A percentile compares a stretch with the other conserved stretches of the same genome.
Evolutionary conservation across 768 basidiomycete genomes (phyloP).

Genomic region (Boletus eberwhitei): DNA sequence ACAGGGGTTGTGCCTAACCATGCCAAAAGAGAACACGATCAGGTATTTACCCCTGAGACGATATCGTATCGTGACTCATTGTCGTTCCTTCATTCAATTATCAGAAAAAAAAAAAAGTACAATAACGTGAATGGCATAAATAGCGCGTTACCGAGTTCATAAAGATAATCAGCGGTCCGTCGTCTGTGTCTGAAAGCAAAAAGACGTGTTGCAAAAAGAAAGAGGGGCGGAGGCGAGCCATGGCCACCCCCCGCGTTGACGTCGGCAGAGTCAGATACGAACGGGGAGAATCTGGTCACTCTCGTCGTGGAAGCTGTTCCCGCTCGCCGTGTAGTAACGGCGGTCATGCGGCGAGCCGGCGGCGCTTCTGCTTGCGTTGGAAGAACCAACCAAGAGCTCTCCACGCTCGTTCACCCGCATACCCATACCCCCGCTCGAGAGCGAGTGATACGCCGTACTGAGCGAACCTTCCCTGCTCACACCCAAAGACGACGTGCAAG

Average conservation of each 20-base stretch:
- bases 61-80: constrained; percentile 5
- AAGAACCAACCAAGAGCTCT: constrained; percentile 15
- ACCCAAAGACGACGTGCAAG: background rate
- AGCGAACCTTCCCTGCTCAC: constrained; percentile 11
- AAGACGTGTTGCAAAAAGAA: too few species aligned
- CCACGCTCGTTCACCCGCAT: constrained; percentile 28
- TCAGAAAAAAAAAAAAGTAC: too few species aligned
- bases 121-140: constrained; percentile 26
- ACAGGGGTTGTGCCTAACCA: too few species aligned
- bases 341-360: constrained; percentile 10
- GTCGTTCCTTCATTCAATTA: too few species aligned
- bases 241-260: too few species aligned
- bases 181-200: background rate
- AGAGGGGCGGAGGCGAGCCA: constrained; percentile 2
- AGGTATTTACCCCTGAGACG: too few species aligned
- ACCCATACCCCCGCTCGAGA: constrained; percentile 21
- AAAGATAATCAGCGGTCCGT: constrained; percentile 23
- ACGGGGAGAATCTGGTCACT: background rate
- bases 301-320: constrained; percentile 11
- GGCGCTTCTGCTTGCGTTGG: background rate
- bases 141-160: constrained; percentile 20
- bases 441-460: constrained; percentile 27
- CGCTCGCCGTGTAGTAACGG: constrained; percentile 17
- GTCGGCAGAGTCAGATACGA: background rate
- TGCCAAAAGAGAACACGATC: too few species aligned